Percentiles rank a stretch among this genome's conserved stretches.
Conservation (phyloP, 768 basidiomycete genomes). For the Chlorophyllum brunneum region DNA sequence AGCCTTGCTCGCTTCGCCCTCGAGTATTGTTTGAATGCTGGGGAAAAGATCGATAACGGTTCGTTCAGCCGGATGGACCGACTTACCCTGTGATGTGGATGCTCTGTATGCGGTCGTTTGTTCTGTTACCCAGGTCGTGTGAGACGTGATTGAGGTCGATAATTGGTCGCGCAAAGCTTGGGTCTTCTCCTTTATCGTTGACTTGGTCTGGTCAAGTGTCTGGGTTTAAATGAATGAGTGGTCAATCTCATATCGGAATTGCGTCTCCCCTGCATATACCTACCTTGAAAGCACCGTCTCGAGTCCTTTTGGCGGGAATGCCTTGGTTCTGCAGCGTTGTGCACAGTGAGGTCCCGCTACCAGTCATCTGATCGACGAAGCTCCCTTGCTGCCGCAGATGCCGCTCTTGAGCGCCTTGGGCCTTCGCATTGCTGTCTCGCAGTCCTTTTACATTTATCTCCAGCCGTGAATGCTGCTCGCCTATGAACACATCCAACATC, state of each 20-base stretch:
- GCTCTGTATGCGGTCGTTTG: conserved; percentile 6
- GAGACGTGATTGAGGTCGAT: conserved; percentile 10
- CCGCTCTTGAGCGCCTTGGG: conserved; percentile 44
- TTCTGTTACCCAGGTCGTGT: conserved; percentile 4
- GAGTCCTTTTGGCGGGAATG: conserved; percentile 12
- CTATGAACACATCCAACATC: conserved; percentile 67
- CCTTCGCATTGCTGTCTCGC: conserved; percentile 51
- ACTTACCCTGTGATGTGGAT: conserved; percentile 17
- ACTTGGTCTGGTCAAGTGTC: not conserved
- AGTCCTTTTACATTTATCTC: conserved; percentile 52
- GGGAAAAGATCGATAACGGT: conserved; percentile 3
- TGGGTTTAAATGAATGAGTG: not conserved
- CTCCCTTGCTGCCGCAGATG: conserved; percentile 47
- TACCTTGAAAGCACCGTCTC: conserved; percentile 15
- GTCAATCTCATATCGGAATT: not conserved
- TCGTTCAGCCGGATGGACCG: not conserved
- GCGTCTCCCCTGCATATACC: too few relatives aligned
- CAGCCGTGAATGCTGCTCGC: conserved; percentile 63
- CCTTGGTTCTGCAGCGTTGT: conserved; percentile 5
- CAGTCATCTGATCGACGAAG: conserved; percentile 42
- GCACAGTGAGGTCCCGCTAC: conserved; percentile 14
- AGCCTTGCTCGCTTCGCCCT: conserved; percentile 66
- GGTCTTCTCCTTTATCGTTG: not conserved
- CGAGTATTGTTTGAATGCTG: conserved; percentile 59
- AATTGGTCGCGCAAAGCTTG: conserved; percentile 7